Evolutionary conservation across 2,329 filamentous ascomycete species (phyloP).

Genomic region (Orbilia oligospora): DNA sequence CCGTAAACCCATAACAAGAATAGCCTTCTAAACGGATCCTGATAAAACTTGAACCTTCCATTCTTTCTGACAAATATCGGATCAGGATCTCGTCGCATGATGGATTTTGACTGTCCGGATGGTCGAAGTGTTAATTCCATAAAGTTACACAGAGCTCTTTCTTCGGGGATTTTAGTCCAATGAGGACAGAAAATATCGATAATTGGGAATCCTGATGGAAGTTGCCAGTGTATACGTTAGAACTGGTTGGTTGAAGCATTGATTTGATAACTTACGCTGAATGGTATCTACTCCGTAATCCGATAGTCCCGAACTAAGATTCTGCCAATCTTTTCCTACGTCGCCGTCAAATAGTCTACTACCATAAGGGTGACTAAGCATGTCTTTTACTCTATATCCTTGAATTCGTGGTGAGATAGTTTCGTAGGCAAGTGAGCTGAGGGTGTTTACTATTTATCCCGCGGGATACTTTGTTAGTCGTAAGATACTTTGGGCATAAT

Average conservation of each 20-base stretch:
- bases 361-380: conserved; percentile 43
- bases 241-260: background rate
- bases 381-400: conserved; percentile 25
- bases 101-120: conserved; percentile 13
- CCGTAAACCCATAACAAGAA: conserved; percentile 24
- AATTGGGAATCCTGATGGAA: conserved; percentile 26
- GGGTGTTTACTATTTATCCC: conserved; percentile 23
- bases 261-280: background rate
- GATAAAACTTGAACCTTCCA: conserved; percentile 32
- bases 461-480: background rate
- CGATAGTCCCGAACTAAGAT: background rate
- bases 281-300: conserved; percentile 35
- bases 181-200: conserved; percentile 29
- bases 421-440: conserved; percentile 29
- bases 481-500: background rate
- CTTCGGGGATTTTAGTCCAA: conserved; percentile 17
- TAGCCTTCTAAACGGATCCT: conserved; percentile 21
- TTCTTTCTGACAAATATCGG: conserved; percentile 33
- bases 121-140: conserved; percentile 32
- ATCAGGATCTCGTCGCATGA: conserved; percentile 12
- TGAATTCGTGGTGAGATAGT: conserved; percentile 5
- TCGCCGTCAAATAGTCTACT: conserved; percentile 37
- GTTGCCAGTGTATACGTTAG: background rate
- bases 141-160: conserved; percentile 21
- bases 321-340: conserved; percentile 21